Conservation (phyloP, 257 asterid genomes). For the Cynanchum wilfordii region DNA sequence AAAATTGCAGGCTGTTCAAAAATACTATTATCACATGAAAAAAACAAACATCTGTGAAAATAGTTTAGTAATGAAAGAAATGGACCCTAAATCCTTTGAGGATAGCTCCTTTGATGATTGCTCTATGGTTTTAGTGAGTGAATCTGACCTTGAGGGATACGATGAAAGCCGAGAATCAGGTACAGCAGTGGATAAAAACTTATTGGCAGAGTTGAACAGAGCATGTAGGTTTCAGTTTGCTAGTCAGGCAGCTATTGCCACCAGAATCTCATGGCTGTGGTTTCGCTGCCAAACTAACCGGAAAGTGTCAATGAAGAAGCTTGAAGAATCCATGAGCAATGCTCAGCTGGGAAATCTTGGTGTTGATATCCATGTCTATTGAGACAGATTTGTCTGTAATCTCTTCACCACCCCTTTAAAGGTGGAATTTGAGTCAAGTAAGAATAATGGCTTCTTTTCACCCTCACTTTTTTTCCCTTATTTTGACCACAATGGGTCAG, state of each 20-base stretch:
- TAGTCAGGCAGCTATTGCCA: slow-evolving; percentile 59
- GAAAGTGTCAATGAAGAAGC: slow-evolving; percentile 45
- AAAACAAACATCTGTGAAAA: slow-evolving; percentile 19
- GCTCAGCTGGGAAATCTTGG: slow-evolving; percentile 37
- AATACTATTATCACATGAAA: slow-evolving; percentile 42
- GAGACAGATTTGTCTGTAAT: slow-evolving; percentile 19
- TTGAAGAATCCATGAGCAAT: slow-evolving; percentile 20
- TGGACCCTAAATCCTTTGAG: slow-evolving; percentile 43
- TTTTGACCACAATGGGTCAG: not conserved
- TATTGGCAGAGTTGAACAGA: slow-evolving; percentile 35
- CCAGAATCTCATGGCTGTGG: slow-evolving; percentile 71
- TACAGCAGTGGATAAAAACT: slow-evolving; percentile 18
- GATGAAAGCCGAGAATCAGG: slow-evolving; percentile 39
- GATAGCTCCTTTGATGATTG: slow-evolving; percentile 64
- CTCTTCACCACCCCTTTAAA: slow-evolving; percentile 7
- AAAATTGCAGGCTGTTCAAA: slow-evolving; percentile 68
- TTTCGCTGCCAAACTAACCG: slow-evolving; percentile 46
- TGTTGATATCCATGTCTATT: slow-evolving; percentile 59
- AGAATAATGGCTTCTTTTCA: slow-evolving; percentile 2
- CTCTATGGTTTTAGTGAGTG: slow-evolving; percentile 65
- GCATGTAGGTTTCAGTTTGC: slow-evolving; percentile 69
- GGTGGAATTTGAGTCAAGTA: slow-evolving; percentile 4
- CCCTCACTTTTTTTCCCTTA: not conserved
- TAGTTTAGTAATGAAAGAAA: slow-evolving; percentile 9
- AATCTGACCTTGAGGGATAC: slow-evolving; percentile 84